Conservation (phyloP, 805 yeast species). For the Pichia nakasei region DNA sequence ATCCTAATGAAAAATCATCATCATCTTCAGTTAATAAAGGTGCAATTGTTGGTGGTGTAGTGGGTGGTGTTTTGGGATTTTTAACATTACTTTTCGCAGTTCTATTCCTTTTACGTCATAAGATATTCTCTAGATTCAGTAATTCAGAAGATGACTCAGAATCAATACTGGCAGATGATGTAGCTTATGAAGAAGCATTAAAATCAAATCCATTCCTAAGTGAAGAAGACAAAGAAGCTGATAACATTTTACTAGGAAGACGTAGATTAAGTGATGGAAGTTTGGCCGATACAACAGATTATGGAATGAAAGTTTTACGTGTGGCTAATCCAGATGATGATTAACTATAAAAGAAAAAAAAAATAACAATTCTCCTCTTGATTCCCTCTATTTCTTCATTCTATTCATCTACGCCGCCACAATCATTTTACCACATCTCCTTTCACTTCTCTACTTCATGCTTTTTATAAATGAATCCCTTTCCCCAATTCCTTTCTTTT, state of each 20-base stretch:
- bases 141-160: constrained; percentile 22
- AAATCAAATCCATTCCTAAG: constrained; percentile 55
- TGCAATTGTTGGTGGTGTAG: constrained; percentile 30
- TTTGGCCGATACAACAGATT: constrained; percentile 78
- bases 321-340: constrained; percentile 77
- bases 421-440: not conserved
- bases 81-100: constrained; percentile 18
- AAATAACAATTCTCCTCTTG: too few relatives aligned
- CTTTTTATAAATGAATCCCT: too few relatives aligned
- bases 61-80: constrained; percentile 29
- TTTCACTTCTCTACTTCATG: not conserved
- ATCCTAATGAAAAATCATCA: constrained; percentile 19
- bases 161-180: constrained; percentile 42
- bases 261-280: constrained; percentile 81
- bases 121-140: constrained; percentile 24
- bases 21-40: constrained; percentile 21
- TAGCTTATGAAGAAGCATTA: constrained; percentile 49
- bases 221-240: constrained; percentile 36
- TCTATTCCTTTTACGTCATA: constrained; percentile 28
- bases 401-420: too few relatives aligned
- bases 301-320: constrained; percentile 68
- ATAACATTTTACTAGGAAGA: constrained; percentile 64
- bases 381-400: too few relatives aligned
- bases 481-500: too few relatives aligned
- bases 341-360: too few relatives aligned